Percentiles rank a stretch among this genome's conserved stretches.
Conservation (phyloP, 1,139 yeast genomes). For the Geotrichum bryndzae region DNA sequence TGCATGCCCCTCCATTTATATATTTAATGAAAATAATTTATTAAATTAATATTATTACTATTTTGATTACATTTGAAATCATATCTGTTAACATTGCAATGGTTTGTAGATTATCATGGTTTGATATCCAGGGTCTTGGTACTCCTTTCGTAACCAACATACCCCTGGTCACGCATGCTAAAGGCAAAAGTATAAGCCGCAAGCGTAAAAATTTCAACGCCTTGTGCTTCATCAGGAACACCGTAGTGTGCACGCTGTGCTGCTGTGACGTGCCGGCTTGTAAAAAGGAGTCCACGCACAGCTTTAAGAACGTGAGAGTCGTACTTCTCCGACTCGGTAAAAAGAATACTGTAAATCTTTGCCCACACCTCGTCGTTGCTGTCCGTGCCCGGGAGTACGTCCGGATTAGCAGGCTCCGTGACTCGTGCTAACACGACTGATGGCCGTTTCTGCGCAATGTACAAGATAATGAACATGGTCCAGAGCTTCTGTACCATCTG, state of each 20-base stretch:
- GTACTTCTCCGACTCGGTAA: constrained; percentile 1
- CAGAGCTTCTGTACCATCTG: constrained; percentile 22
- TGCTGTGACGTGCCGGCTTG: constrained; percentile 5
- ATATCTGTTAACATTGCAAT: neutral
- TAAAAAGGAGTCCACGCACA: constrained; percentile 26
- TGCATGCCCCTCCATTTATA: no score
- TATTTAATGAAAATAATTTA: neutral
- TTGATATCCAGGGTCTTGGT: constrained; percentile 4
- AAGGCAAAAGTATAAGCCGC: constrained; percentile 1
- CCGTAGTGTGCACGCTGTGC: neutral
- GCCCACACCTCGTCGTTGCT: constrained; percentile 11
- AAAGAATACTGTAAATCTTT: constrained; percentile 2
- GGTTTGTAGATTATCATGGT: neutral
- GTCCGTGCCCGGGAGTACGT: neutral
- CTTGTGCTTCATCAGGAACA: neutral
- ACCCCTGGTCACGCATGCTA: neutral
- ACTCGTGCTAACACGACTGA: constrained; percentile 21
- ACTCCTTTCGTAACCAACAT: neutral
- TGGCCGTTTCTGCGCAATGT: constrained; percentile 27
- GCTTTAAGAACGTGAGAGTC: constrained; percentile 30
- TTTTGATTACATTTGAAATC: neutral
- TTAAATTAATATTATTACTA: neutral
- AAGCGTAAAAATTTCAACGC: constrained; percentile 5
- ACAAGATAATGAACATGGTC: constrained; percentile 22
- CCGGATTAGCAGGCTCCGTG: constrained; percentile 8